Evolutionary conservation across 2,329 filamentous ascomycete species (phyloP).

Genomic region (Myriosclerotinia duriaeana): DNA sequence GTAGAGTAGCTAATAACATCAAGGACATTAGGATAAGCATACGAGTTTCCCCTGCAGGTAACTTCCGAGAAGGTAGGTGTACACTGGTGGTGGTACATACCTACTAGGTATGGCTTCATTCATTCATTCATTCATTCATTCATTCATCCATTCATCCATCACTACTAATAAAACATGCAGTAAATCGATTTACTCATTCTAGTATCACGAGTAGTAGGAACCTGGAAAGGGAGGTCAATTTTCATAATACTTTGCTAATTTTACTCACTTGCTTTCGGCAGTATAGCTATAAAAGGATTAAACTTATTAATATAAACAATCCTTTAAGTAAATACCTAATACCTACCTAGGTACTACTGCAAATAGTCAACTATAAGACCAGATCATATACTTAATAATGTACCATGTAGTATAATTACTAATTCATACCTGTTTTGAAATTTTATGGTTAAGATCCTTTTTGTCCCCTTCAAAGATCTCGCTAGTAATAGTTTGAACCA

Average conservation of each 20-base stretch:
- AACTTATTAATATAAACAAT: too few relatives aligned
- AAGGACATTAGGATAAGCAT: neutral
- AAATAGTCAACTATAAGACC: neutral
- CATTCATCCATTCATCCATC: too few relatives aligned
- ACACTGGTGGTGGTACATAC: too few relatives aligned
- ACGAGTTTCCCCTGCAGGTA: conserved; percentile 10
- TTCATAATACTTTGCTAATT: too few relatives aligned
- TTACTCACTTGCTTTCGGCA: too few relatives aligned
- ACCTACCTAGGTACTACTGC: neutral
- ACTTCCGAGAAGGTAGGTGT: neutral
- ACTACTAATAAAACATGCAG: neutral
- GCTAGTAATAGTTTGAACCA: neutral
- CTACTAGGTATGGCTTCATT: neutral
- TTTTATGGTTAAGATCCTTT: neutral
- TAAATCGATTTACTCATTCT: too few relatives aligned
- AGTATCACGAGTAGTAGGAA: too few relatives aligned
- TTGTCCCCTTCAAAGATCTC: conserved; percentile 5
- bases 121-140: too few relatives aligned
- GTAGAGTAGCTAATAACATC: too few relatives aligned
- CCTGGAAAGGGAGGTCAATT: too few relatives aligned
- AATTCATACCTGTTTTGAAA: neutral
- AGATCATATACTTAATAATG: neutral
- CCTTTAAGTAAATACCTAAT: too few relatives aligned
- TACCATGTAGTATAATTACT: neutral
- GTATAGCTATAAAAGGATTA: too few relatives aligned